A percentile compares a stretch with the other conserved stretches of the same genome.
These are phyloP conservation scores for Ramaria rubella DNA, from an alignment of 768 basidiomycete genomes.

Conservation along the genomic window DNA sequence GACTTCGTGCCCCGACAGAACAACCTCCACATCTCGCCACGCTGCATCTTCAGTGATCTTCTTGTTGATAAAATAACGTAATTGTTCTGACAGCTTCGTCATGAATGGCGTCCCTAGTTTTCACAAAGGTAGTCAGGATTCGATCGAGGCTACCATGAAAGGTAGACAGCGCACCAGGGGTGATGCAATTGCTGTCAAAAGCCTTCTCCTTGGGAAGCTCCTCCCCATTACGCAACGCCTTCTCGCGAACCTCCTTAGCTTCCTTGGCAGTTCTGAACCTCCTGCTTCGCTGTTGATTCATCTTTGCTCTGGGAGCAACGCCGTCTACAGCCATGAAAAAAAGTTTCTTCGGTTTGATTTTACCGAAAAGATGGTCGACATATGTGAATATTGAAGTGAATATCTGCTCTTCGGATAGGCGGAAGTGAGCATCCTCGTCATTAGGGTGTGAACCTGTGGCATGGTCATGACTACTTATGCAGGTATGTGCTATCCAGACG, in stretches of 20 bases:
- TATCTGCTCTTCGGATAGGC: conserved; percentile 94
- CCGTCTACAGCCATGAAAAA: conserved; percentile 99
- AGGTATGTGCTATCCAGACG: background rate
- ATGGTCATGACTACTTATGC: background rate
- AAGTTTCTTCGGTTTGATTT: conserved; percentile 95
- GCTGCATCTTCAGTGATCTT: conserved; percentile 96
- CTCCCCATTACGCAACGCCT: conserved; percentile 85
- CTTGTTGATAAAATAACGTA: conserved; percentile 96
- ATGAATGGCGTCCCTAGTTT: conserved; percentile 88
- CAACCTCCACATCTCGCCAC: conserved; percentile 88
- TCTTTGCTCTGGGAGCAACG: conserved; percentile 95
- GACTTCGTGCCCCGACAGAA: conserved; percentile 95
- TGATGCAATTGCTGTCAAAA: conserved; percentile 98
- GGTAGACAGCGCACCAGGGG: conserved; percentile 66
- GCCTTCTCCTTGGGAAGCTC: conserved; percentile 89
- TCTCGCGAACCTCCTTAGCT: conserved; percentile 78
- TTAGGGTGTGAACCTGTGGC: conserved; percentile 84
- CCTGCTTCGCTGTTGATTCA: conserved; percentile 96
- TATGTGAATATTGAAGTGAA: conserved; percentile 96
- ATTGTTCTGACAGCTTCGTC: conserved; percentile 83
- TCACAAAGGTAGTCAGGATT: background rate
- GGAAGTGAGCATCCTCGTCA: conserved; percentile 92
- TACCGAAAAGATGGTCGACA: conserved; percentile 92
- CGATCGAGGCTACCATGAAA: background rate
- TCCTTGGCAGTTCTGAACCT: conserved; percentile 94